phyloP scores from a whole-genome alignment of 306 rosid species.

The Inga oerstediana region DNA sequence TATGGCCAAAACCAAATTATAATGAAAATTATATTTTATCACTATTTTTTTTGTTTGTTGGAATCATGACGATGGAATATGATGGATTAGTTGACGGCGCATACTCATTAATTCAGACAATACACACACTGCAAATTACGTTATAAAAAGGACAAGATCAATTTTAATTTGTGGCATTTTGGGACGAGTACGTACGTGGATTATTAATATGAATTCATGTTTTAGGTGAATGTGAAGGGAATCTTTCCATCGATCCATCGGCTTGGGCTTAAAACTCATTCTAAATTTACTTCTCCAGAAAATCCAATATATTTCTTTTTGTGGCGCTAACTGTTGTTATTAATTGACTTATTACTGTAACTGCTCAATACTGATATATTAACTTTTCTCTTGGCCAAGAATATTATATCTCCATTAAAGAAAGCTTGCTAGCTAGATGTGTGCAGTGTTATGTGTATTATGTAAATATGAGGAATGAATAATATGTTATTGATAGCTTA shows the following conservation, averaged over 20 bases:
- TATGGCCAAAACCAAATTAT: not conserved
- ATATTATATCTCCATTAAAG: not conserved
- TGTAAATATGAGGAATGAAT: too few species aligned
- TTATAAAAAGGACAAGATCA: not conserved
- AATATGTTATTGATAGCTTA: too few species aligned
- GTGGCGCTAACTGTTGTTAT: not conserved
- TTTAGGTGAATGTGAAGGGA: not conserved
- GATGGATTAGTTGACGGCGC: not conserved
- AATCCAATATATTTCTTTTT: not conserved
- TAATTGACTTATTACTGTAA: not conserved
- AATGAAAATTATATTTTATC: not conserved
- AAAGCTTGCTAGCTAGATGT: too few species aligned
- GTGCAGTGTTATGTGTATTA: too few species aligned
- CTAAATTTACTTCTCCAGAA: not conserved
- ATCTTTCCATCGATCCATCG: not conserved
- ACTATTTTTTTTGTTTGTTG: not conserved
- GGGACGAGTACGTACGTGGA: not conserved
- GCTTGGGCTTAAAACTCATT: not conserved
- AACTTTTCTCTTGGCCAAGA: not conserved
- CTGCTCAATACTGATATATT: not conserved
- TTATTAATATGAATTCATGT: not conserved
- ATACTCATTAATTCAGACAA: not conserved
- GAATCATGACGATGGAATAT: not conserved
- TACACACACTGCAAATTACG: not conserved
- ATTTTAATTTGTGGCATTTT: not conserved